These are phyloP conservation scores for Clonostachys chloroleuca DNA, from an alignment of 2,329 filamentous ascomycete genomes.

Conservation along the genomic window DNA sequence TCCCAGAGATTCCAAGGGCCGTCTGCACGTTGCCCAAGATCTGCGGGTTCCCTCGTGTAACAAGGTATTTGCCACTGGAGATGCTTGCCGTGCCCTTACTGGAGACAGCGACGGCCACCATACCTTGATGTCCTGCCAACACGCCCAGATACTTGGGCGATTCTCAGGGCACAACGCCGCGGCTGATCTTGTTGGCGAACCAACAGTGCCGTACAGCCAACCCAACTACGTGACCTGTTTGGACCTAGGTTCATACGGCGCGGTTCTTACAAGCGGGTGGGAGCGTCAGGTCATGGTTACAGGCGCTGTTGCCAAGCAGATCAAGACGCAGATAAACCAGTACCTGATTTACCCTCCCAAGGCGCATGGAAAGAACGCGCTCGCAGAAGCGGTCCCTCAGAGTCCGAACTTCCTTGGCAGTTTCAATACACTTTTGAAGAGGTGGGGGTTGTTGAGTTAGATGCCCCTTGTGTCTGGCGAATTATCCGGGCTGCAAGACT, in stretches of 20 bases:
- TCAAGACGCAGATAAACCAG: slow-evolving; percentile 25
- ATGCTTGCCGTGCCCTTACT: slow-evolving; percentile 17
- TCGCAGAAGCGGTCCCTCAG: too few relatives aligned
- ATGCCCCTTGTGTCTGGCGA: too few relatives aligned
- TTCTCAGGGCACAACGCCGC: slow-evolving; percentile 24
- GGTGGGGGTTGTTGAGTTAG: too few relatives aligned
- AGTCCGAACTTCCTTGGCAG: too few relatives aligned
- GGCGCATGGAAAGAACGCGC: too few relatives aligned
- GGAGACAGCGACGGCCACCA: slow-evolving; percentile 15
- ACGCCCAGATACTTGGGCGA: slow-evolving; percentile 26
- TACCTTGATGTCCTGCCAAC: slow-evolving; percentile 31
- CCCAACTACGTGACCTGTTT: slow-evolving; percentile 22
- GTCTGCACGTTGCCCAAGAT: slow-evolving; percentile 18
- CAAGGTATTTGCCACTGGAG: slow-evolving; percentile 24
- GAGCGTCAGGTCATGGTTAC: slow-evolving; percentile 16
- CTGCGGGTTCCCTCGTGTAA: slow-evolving; percentile 14
- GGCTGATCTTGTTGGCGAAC: slow-evolving; percentile 20
- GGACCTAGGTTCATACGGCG: slow-evolving; percentile 24
- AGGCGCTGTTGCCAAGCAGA: slow-evolving; percentile 19
- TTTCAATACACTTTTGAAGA: too few relatives aligned
- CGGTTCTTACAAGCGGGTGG: slow-evolving; percentile 21
- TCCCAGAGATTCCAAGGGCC: slow-evolving; percentile 16
- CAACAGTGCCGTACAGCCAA: slow-evolving; percentile 18
- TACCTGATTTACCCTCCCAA: slow-evolving; percentile 24
- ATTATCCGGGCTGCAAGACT: too few relatives aligned